A percentile compares a stretch with the other conserved stretches of the same genome.
phyloP scores from a whole-genome alignment of 73 alveolate species.

The Paramecium octaurelia region DNA sequence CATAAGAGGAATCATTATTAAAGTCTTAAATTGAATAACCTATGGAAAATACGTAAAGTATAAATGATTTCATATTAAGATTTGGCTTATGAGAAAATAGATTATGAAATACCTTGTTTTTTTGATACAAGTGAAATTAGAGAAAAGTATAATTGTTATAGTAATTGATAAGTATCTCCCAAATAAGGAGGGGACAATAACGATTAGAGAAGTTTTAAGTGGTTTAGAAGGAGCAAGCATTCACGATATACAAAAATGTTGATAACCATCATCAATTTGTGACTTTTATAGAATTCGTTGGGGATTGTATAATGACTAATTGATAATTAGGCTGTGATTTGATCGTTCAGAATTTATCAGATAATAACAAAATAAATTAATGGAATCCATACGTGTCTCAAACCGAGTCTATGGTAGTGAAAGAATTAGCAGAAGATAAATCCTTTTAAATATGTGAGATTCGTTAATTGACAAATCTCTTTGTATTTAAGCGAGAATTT shows the following conservation, averaged over 20 bases:
- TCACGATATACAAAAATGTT: not conserved
- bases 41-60: not conserved
- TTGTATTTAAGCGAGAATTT: not conserved
- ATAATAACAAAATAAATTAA: not conserved
- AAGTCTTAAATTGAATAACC: not conserved
- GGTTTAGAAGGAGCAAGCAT: not conserved
- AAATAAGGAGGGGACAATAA: not conserved
- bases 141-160: not conserved
- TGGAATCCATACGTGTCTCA: not conserved
- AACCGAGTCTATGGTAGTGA: not conserved
- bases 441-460: not conserved
- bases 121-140: not conserved
- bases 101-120: not conserved
- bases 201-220: not conserved
- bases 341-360: not conserved
- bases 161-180: not conserved
- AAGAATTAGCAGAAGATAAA: not conserved
- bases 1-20: not conserved
- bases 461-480: not conserved
- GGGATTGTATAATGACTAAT: not conserved
- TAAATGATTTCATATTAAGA: not conserved
- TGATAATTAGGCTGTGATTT: not conserved
- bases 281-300: not conserved
- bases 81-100: not conserved
- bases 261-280: not conserved